phyloP scores from a whole-genome alignment of 257 asterid species.

The Nicotiana sylvestris region DNA sequence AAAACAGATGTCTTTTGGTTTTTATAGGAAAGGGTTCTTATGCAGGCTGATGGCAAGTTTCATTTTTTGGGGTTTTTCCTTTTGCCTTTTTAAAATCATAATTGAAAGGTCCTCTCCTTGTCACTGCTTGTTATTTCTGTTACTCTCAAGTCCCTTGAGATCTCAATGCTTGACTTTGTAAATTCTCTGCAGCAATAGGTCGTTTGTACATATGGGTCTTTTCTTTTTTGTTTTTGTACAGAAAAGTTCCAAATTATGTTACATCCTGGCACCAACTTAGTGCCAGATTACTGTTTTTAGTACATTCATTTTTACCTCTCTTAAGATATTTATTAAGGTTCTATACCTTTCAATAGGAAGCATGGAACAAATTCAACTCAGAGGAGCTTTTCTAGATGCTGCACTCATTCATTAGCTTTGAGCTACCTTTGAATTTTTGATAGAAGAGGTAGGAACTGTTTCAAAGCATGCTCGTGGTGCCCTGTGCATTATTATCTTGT shows the following conservation, averaged over 20 bases:
- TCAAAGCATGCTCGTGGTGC: conserved; percentile 17
- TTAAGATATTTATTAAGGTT: conserved; percentile 1
- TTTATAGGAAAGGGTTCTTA: too few relatives aligned
- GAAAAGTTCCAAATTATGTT: too few relatives aligned
- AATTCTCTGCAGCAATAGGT: too few relatives aligned
- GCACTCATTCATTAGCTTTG: conserved; percentile 20
- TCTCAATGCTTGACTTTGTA: neutral
- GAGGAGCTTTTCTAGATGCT: conserved; percentile 92
- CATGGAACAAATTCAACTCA: conserved; percentile 98
- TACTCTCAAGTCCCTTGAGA: neutral
- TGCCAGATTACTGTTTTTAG: too few relatives aligned
- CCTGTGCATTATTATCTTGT: neutral
- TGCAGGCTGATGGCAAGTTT: too few relatives aligned
- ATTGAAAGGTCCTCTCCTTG: neutral
- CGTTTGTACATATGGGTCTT: too few relatives aligned
- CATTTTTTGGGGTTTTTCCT: neutral
- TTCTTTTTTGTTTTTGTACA: too few relatives aligned
- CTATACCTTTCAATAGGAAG: conserved; percentile 52
- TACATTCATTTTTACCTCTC: too few relatives aligned
- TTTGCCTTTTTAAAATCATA: neutral
- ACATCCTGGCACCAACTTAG: too few relatives aligned
- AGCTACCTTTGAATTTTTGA: conserved; percentile 23
- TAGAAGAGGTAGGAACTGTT: conserved; percentile 17
- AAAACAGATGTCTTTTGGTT: too few relatives aligned
- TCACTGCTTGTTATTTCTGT: neutral